Evolutionary conservation across 345 rosid genomes (phyloP).

Genomic region (Linum tenue): DNA sequence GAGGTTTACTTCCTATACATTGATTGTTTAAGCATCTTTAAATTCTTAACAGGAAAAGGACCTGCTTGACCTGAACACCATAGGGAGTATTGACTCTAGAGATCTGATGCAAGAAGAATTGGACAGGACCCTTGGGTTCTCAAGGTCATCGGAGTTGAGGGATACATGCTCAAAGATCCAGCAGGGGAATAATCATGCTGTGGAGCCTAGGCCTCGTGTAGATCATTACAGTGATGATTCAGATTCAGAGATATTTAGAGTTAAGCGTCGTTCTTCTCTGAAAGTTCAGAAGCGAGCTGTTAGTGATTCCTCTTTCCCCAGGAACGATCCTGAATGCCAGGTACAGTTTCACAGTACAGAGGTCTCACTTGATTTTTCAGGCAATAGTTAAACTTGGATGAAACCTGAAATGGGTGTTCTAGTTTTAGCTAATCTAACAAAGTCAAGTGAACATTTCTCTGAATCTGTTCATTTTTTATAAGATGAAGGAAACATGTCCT

Average conservation of each 20-base stretch:
- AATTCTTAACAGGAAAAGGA: constrained; percentile 35
- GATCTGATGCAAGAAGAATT: constrained; percentile 31
- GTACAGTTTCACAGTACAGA: constrained; percentile 24
- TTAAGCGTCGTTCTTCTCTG: constrained; percentile 71
- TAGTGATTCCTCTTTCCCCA: constrained; percentile 29
- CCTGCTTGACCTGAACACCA: constrained; percentile 22
- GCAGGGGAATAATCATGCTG: constrained; percentile 15
- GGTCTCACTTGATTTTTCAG: neutral
- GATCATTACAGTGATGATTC: constrained; percentile 73
- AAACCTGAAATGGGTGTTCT: no score
- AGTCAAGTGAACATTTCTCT: no score
- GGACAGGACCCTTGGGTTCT: constrained; percentile 22
- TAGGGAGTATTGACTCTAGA: constrained; percentile 29
- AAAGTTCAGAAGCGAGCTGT: constrained; percentile 53
- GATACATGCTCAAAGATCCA: constrained; percentile 26
- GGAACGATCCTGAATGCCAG: constrained; percentile 42
- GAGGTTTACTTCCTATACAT: neutral
- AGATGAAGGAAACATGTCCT: neutral
- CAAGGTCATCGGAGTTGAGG: constrained; percentile 25
- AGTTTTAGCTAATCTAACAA: no score
- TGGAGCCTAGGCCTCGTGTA: constrained; percentile 19
- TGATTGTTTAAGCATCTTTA: neutral
- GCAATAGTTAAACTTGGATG: no score
- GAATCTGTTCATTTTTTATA: no score
- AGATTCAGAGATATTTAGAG: constrained; percentile 75